Evolutionary conservation across 257 asterid species (phyloP).

Genomic region (Solanum okadae): DNA sequence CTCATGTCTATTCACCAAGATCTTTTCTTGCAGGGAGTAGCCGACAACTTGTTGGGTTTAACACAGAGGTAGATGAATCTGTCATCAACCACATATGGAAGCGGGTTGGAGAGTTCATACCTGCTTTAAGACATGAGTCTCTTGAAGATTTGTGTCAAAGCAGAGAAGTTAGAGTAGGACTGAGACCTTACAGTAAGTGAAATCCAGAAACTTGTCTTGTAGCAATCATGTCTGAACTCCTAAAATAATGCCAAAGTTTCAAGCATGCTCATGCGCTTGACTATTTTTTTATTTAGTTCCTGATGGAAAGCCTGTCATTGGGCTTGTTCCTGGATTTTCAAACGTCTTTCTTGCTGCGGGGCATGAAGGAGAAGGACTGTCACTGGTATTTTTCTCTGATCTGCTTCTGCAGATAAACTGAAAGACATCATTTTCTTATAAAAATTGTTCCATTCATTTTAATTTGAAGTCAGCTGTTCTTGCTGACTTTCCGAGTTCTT

Average conservation of each 20-base stretch:
- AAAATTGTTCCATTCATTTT: neutral
- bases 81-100: slow-evolving; percentile 69
- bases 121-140: slow-evolving; percentile 44
- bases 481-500: neutral
- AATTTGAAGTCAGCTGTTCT: neutral
- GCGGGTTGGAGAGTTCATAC: slow-evolving; percentile 78
- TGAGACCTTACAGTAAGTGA: slow-evolving; percentile 91
- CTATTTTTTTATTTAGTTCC: slow-evolving; percentile 42
- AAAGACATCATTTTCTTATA: neutral
- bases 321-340: slow-evolving; percentile 62
- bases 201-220: neutral
- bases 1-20: neutral
- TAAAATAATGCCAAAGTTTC: neutral
- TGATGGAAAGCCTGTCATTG: slow-evolving; percentile 79
- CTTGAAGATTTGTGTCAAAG: slow-evolving; percentile 42
- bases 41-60: slow-evolving; percentile 78
- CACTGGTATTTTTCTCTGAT: slow-evolving; percentile 42
- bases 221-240: neutral
- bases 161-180: slow-evolving; percentile 84
- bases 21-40: slow-evolving; percentile 66
- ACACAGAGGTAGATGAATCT: slow-evolving; percentile 60
- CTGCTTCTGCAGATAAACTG: neutral
- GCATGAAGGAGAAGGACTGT: slow-evolving; percentile 98
- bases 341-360: slow-evolving; percentile 75
- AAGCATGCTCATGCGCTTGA: neutral